Conservation (phyloP, 2,329 filamentous ascomycete species). For the Thelonectria olida region DNA sequence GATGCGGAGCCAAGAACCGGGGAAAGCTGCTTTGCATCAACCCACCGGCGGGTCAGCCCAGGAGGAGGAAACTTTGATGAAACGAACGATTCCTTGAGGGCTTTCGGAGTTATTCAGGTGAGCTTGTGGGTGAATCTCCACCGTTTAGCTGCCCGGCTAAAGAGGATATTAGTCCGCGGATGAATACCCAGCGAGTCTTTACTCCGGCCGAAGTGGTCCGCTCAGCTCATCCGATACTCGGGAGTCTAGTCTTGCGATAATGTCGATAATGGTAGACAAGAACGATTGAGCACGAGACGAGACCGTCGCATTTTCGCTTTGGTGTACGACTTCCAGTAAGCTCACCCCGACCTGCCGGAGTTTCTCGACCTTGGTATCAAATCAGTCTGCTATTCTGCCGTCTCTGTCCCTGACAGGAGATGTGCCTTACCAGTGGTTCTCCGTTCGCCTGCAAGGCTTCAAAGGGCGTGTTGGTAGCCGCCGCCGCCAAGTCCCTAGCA, state of each 20-base stretch:
- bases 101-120: neutral
- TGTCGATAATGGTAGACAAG: constrained; percentile 7
- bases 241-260: constrained; percentile 20
- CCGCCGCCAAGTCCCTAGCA: constrained; percentile 9
- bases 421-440: constrained; percentile 14
- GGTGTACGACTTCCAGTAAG: constrained; percentile 20
- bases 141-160: too few relatives aligned
- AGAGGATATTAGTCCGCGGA: constrained; percentile 20
- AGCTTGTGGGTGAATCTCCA: too few relatives aligned
- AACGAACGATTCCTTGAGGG: neutral
- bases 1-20: neutral
- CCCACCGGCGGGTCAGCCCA: too few relatives aligned
- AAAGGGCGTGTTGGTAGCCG: constrained; percentile 8
- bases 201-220: neutral
- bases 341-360: constrained; percentile 22
- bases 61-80: too few relatives aligned
- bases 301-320: constrained; percentile 12
- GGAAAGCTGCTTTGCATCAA: neutral
- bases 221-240: constrained; percentile 25
- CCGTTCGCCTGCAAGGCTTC: constrained; percentile 22
- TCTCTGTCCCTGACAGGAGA: neutral
- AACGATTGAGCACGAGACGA: constrained; percentile 11
- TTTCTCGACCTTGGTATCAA: constrained; percentile 22
- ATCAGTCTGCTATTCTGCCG: neutral
- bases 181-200: constrained; percentile 3